These are phyloP conservation scores for Xylaria nigripes DNA, from an alignment of 495 filamentous ascomycete species.

Conservation along the genomic window DNA sequence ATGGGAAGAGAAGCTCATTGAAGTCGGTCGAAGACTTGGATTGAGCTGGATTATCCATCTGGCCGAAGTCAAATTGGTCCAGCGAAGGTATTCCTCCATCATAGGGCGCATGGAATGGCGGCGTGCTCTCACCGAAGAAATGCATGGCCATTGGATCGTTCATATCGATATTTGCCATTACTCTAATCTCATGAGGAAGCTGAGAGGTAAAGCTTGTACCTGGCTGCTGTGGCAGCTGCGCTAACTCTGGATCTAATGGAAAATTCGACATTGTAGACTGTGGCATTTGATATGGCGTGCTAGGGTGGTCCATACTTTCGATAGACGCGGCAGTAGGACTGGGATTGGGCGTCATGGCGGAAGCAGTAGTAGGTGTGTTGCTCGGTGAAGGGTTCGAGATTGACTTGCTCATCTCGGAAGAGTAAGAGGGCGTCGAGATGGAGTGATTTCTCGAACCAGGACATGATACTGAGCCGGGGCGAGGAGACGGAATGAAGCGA, in stretches of 20 bases:
- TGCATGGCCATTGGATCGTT: constrained; percentile 20
- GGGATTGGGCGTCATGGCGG: constrained; percentile 18
- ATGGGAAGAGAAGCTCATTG: constrained; percentile 11
- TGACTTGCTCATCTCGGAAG: background rate
- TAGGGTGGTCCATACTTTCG: constrained; percentile 10
- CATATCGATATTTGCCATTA: constrained; percentile 22
- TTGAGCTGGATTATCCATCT: background rate
- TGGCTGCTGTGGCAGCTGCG: constrained; percentile 15
- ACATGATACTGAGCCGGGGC: constrained; percentile 7
- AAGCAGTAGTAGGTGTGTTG: background rate
- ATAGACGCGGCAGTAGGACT: constrained; percentile 21
- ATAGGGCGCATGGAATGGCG: constrained; percentile 7
- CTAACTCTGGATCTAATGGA: constrained; percentile 16
- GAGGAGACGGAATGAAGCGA: constrained; percentile 3
- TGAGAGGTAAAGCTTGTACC: constrained; percentile 20
- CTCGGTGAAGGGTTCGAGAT: constrained; percentile 7
- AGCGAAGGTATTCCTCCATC: background rate
- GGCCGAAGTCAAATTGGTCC: background rate
- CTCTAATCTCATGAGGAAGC: constrained; percentile 23
- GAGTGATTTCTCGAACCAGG: constrained; percentile 12
- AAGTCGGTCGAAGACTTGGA: background rate
- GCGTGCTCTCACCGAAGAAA: constrained; percentile 11
- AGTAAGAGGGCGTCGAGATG: constrained; percentile 14
- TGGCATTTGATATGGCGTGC: constrained; percentile 16
- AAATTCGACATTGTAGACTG: constrained; percentile 10